Percentiles rank a stretch among this genome's conserved stretches.
Conservation (phyloP, 2,329 filamentous ascomycete species). For the Neurospora sp. region DNA sequence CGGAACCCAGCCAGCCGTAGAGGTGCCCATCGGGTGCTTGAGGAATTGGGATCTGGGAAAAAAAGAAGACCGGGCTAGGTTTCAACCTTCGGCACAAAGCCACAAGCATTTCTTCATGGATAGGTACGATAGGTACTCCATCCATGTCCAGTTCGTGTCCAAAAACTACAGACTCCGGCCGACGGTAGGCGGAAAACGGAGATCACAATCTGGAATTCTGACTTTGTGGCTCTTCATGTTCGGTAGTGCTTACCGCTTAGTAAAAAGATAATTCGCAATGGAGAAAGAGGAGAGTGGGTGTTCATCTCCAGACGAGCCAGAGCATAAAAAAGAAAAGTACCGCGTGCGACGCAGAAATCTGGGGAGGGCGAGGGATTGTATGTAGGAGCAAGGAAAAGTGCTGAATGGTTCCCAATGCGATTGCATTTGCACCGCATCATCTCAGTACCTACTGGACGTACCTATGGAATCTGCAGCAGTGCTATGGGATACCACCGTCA, state of each 20-base stretch:
- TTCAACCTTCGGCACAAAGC: not conserved
- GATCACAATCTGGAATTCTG: not conserved
- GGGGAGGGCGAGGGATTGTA: not conserved
- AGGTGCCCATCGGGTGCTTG: not conserved
- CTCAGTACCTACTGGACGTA: not conserved
- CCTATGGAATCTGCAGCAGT: not conserved
- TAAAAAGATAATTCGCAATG: not conserved
- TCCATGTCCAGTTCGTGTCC: not conserved
- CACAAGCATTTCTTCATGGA: not conserved
- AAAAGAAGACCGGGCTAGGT: not conserved
- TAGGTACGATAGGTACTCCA: not conserved
- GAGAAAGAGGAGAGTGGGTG: not conserved
- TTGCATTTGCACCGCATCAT: not conserved
- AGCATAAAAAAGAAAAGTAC: not conserved
- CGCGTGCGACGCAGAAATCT: not conserved
- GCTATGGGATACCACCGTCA: not conserved
- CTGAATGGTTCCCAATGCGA: not conserved
- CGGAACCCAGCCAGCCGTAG: not conserved
- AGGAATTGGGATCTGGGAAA: not conserved
- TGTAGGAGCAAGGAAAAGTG: not conserved
- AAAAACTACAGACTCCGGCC: not conserved
- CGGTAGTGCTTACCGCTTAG: not conserved
- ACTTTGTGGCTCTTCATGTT: not conserved
- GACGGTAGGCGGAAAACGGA: not conserved
- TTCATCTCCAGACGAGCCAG: not conserved